A percentile compares a stretch with the other conserved stretches of the same genome.
Conservation (phyloP, 805 yeast genomes). For the Starmerella asiatica region DNA sequence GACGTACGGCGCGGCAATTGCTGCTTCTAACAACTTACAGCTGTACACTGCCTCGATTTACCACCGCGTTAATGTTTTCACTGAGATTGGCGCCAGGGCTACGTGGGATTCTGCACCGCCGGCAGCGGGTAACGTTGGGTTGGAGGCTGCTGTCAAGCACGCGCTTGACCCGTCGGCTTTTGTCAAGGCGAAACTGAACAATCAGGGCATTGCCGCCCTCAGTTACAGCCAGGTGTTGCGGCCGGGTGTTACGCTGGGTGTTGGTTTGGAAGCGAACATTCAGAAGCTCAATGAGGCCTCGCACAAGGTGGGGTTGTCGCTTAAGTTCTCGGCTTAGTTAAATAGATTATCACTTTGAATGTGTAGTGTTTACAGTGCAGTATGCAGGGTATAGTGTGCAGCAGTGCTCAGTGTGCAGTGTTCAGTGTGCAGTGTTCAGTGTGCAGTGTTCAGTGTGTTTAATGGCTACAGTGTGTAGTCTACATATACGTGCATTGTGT, state of each 20-base stretch:
- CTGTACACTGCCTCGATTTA: slow-evolving; percentile 63
- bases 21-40: slow-evolving; percentile 75
- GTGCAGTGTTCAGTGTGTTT: neutral
- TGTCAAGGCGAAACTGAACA: slow-evolving; percentile 93
- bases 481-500: neutral
- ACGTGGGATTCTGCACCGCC: slow-evolving; percentile 74
- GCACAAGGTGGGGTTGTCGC: slow-evolving; percentile 93
- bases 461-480: neutral
- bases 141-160: slow-evolving; percentile 95
- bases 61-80: slow-evolving; percentile 82
- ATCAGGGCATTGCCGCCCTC: slow-evolving; percentile 85
- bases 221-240: slow-evolving; percentile 89
- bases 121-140: slow-evolving; percentile 65
- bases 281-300: slow-evolving; percentile 90
- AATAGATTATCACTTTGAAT: neutral
- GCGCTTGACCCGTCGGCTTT: slow-evolving; percentile 73
- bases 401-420: neutral
- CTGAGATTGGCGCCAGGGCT: slow-evolving; percentile 97
- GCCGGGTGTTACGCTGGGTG: slow-evolving; percentile 92
- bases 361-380: neutral
- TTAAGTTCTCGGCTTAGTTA: slow-evolving; percentile 75
- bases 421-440: too few relatives aligned
- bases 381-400: neutral
- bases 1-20: slow-evolving; percentile 70
- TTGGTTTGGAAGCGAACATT: slow-evolving; percentile 95